Evolutionary conservation across 495 filamentous ascomycete genomes (phyloP).

Genomic region (Schizothecium vesticola): DNA sequence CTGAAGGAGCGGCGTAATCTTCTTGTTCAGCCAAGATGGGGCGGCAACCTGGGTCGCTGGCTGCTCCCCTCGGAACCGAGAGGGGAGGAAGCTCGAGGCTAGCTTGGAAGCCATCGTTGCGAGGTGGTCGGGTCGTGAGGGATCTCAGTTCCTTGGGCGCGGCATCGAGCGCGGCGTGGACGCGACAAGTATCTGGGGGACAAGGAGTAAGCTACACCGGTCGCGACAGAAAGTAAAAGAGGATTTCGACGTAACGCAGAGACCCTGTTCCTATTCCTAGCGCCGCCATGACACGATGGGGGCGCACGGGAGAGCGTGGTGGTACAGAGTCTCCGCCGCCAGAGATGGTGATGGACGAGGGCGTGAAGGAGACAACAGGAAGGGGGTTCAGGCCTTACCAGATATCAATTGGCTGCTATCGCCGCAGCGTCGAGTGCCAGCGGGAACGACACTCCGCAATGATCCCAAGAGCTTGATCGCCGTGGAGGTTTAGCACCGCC

Average conservation of each 20-base stretch:
- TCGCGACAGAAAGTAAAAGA: neutral
- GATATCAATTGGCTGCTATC: conserved; percentile 3
- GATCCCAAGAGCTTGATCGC: neutral
- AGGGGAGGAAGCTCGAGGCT: conserved; percentile 55
- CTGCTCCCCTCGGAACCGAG: conserved; percentile 56
- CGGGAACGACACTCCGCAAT: neutral
- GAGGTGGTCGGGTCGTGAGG: neutral
- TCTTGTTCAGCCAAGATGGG: conserved; percentile 63
- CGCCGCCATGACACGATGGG: neutral
- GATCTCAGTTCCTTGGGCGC: conserved; percentile 5
- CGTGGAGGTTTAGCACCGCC: neutral
- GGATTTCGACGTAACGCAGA: neutral
- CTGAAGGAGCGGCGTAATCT: conserved; percentile 69
- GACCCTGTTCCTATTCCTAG: neutral
- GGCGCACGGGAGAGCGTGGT: neutral
- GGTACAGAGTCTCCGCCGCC: neutral
- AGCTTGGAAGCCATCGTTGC: conserved; percentile 42
- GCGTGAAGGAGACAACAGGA: neutral
- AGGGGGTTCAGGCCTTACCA: neutral
- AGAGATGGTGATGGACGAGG: neutral
- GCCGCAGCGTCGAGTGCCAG: neutral
- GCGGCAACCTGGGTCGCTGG: conserved; percentile 37
- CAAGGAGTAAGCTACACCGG: neutral
- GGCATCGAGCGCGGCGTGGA: conserved; percentile 19
- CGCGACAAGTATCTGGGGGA: neutral